phyloP scores from a whole-genome alignment of 257 asterid species.

The Salvia miltiorrhiza region DNA sequence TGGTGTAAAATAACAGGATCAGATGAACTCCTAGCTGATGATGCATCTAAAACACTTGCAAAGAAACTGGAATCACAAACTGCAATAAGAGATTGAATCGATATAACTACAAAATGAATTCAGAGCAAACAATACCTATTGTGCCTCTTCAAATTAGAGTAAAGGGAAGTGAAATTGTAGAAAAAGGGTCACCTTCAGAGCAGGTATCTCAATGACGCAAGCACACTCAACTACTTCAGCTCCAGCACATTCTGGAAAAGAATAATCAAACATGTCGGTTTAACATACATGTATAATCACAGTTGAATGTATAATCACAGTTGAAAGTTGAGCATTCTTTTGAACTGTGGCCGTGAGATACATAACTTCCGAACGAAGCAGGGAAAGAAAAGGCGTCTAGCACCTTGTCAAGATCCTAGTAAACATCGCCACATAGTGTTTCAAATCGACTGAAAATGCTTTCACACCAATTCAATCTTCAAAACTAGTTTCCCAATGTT shows the following conservation, averaged over 20 bases:
- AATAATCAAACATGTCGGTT: background rate
- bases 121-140: background rate
- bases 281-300: no score
- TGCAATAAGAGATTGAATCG: background rate
- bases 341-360: background rate
- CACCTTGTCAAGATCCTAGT: background rate
- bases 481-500: no score
- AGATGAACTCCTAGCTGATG: no score
- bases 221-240: conserved; percentile 84
- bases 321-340: background rate
- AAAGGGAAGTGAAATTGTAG: background rate
- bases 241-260: conserved; percentile 61
- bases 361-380: background rate
- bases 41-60: no score
- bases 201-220: conserved; percentile 76
- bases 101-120: background rate
- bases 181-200: conserved; percentile 43
- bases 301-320: background rate
- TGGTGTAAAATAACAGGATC: no score
- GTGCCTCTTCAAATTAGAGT: background rate
- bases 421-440: no score
- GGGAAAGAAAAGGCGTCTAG: background rate
- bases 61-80: background rate
- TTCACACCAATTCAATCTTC: no score
- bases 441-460: no score